Evolutionary conservation across 2,329 filamentous ascomycete genomes (phyloP).

Genomic region (Pseudogymnoascus sp.): DNA sequence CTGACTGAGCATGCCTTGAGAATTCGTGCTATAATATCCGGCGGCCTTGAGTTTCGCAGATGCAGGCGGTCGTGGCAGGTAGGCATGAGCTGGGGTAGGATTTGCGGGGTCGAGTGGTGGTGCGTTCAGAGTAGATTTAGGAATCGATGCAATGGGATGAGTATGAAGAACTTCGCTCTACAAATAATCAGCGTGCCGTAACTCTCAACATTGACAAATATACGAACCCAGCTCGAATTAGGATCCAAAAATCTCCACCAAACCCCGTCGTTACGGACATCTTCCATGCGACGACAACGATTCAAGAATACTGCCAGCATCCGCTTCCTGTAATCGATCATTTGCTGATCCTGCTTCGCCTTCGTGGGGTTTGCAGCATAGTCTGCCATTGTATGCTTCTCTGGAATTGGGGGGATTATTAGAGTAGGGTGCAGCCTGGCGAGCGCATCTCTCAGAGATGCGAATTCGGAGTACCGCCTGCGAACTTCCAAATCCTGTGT

Average conservation of each 20-base stretch:
- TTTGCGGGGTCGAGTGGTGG: slow-evolving; percentile 95
- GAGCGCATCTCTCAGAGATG: slow-evolving; percentile 78
- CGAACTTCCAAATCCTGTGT: slow-evolving; percentile 85
- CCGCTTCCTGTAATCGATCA: slow-evolving; percentile 91
- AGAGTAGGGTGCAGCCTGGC: slow-evolving; percentile 89
- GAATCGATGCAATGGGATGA: slow-evolving; percentile 80
- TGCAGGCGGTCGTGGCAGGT: slow-evolving; percentile 73
- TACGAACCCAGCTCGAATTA: slow-evolving; percentile 79
- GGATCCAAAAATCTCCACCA: slow-evolving; percentile 98
- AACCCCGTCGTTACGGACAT: slow-evolving; percentile 84
- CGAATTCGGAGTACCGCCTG: slow-evolving; percentile 92
- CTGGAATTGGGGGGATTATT: slow-evolving; percentile 91
- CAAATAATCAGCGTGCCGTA: slow-evolving; percentile 15
- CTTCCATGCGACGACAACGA: slow-evolving; percentile 84
- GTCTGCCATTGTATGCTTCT: slow-evolving; percentile 98
- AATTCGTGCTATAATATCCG: slow-evolving; percentile 32
- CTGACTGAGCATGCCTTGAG: slow-evolving; percentile 45
- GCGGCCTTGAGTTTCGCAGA: slow-evolving; percentile 71
- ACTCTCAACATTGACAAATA: not conserved
- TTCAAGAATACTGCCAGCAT: slow-evolving; percentile 97
- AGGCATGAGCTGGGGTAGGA: slow-evolving; percentile 76
- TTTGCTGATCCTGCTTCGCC: slow-evolving; percentile 93
- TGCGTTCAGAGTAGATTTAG: slow-evolving; percentile 88
- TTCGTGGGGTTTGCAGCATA: slow-evolving; percentile 97
- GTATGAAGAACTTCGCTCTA: slow-evolving; percentile 93